phyloP scores from a whole-genome alignment of 2,329 filamentous ascomycete genomes.

The Cytospora mali region DNA sequence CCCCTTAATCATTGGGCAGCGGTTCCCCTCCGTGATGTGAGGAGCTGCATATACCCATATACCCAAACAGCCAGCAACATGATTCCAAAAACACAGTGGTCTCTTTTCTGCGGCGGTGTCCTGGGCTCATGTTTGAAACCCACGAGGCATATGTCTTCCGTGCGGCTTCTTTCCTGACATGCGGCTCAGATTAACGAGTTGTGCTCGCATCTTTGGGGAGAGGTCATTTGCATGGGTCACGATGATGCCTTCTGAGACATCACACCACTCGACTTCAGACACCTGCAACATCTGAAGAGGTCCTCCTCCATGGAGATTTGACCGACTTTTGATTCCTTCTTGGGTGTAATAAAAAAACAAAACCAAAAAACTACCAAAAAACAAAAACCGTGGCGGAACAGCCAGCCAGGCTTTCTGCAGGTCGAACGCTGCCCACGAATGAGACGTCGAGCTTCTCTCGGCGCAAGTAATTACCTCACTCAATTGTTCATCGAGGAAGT shows the following conservation, averaged over 20 bases:
- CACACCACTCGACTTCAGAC: background rate
- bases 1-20: background rate
- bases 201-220: background rate
- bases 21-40: conserved; percentile 1
- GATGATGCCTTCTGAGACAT: background rate
- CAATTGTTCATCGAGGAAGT: background rate
- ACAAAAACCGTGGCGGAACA: background rate
- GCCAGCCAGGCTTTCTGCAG: background rate
- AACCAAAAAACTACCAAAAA: too few species aligned
- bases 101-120: background rate
- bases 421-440: background rate
- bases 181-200: background rate
- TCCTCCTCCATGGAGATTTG: background rate
- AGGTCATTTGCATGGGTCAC: background rate
- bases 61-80: background rate
- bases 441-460: background rate
- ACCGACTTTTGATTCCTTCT: background rate
- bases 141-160: background rate
- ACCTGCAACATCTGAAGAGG: background rate
- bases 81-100: background rate
- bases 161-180: background rate
- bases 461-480: background rate
- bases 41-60: background rate
- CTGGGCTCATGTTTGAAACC: background rate
- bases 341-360: too few species aligned